Evolutionary conservation across 2,329 filamentous ascomycete species (phyloP), one percentile per base, ranked within the genome.

Genomic region (Verticillium nubilum): DNA sequence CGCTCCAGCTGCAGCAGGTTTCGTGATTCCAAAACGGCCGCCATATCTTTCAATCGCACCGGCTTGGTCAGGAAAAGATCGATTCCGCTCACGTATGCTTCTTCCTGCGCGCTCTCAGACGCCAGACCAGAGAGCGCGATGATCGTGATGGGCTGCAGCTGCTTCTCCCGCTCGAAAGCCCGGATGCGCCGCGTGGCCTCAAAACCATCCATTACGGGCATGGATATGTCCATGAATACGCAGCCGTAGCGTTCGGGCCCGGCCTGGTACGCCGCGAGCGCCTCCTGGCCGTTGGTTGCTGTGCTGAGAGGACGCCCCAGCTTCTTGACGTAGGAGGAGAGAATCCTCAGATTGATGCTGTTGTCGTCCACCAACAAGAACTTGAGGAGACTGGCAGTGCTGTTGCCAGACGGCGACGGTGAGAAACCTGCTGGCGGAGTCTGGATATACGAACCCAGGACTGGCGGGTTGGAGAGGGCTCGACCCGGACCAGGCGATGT

Each of bases 61-160:
- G 82, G 82, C 64, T 84, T 84, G 33, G 82, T 82, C 19, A 85
- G 64, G 58, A 83, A 84, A 7, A 83, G 59, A 61, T 85, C 80
- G 6, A 85, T 73, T 0, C 82, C 82, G 55, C 76, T 80, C 1
- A 75, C 78, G 56, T 80, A 77, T 0, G 82, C 82, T 60, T 85
- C 82, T 53, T 81, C 74, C 59, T 83, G 77, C 0, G 79, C 78
- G 23, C 74, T 74, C 1, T 74, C 71, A 17, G 80, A 81, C 0
- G 80, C 80, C 1, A 84, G 67, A 0, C 82, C 83, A 0, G 82
- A 83, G 1, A 86, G 68, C 0, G 81, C 82, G 28, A 85, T 78
- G 25, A 86, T 77, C 2, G 75, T 71, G 1, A 76, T 75, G 0
- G 77, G 76, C 0, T 69, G 61, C 0, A 81, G 65, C 0, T 73